Base-by-base conservation (phyloP, 495 filamentous ascomycete species). In the Neurospora intermedia region DNA sequence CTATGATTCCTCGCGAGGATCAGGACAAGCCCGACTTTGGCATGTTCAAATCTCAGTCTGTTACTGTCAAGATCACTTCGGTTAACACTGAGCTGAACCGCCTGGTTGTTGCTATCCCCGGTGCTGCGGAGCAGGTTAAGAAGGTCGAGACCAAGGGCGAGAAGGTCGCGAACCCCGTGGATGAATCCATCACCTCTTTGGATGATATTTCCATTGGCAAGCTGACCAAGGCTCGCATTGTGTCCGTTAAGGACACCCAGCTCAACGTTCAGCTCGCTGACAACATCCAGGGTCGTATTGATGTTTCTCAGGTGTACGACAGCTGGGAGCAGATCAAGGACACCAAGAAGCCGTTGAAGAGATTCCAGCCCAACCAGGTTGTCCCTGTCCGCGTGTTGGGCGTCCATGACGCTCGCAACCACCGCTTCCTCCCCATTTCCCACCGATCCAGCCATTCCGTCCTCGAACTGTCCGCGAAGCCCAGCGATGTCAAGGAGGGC, bases 201-300 rank as follows among this genome's bases (percentile, higher is more conserved):
- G 87, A 89, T 69, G 93, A 97, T 76, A 86, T 95, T 66, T 82
- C 82, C 15, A 84, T 94, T 70, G 96, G 96, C 69, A 91, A 87
- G 76, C 77, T 93, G 69, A 92, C 91, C 39, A 93, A 94, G 81
- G 96, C 91, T 43, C 90, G 87, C 72, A 88, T 99, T 54, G 85
- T 85, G 48, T 92, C 93, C 10, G 81, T 97, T 74, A 97, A 96
- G 80, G 89, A 89, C 41, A 97, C 94, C 0, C 96, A 98, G 78
- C 82, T 99, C 70, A 97, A 98, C 76, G 93, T 98, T 23, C 88
- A 91, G 73, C 86, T 98, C 72, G 93, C 93, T 54, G 93, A 97
- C 77, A 94, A 94, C 77, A 85, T 98, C 43, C 93, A 95, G 79
- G 96, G 95, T 27, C 92, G 96, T 27, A 89, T 99, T 69, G 94